Conservation (phyloP, 495 filamentous ascomycete genomes). For the Aspergillus taichungensis region DNA sequence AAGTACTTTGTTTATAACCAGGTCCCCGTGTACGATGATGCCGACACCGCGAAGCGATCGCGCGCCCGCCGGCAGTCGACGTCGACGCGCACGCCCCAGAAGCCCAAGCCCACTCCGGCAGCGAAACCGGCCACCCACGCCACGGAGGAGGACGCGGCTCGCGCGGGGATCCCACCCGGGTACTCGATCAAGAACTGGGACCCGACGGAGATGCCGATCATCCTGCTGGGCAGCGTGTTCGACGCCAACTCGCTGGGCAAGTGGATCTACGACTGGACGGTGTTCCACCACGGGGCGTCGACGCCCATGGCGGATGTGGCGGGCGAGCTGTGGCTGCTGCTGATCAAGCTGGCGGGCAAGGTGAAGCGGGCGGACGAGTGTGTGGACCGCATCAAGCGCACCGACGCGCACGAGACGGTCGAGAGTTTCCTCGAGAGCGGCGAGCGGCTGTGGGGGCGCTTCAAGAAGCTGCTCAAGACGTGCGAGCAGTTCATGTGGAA, state of each 20-base stretch:
- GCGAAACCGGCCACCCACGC: slow-evolving; percentile 54
- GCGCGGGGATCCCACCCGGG: slow-evolving; percentile 75
- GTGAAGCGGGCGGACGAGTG: slow-evolving; percentile 85
- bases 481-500: slow-evolving; percentile 93
- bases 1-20: slow-evolving; percentile 43
- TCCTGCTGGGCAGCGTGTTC: slow-evolving; percentile 91
- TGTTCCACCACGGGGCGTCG: slow-evolving; percentile 77
- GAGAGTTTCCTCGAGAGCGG: slow-evolving; percentile 90
- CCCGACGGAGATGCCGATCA: slow-evolving; percentile 83
- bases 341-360: slow-evolving; percentile 95
- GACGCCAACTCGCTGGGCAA: slow-evolving; percentile 96
- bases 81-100: slow-evolving; percentile 35
- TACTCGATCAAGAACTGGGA: slow-evolving; percentile 99
- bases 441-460: slow-evolving; percentile 76
- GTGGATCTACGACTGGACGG: slow-evolving; percentile 99
- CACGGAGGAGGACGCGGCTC: slow-evolving; percentile 75
- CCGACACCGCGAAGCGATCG: slow-evolving; percentile 34
- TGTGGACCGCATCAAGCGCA: slow-evolving; percentile 59
- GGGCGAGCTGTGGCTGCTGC: slow-evolving; percentile 87
- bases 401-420: slow-evolving; percentile 69
- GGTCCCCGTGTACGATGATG: slow-evolving; percentile 38
- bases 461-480: slow-evolving; percentile 77
- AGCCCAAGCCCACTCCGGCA: slow-evolving; percentile 35
- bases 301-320: slow-evolving; percentile 88
- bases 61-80: slow-evolving; percentile 42